Percentiles rank a stretch among this genome's conserved stretches.
phyloP scores from a whole-genome alignment of 2,329 filamentous ascomycete genomes.

The Aspergillus brunneoviolaceus region DNA sequence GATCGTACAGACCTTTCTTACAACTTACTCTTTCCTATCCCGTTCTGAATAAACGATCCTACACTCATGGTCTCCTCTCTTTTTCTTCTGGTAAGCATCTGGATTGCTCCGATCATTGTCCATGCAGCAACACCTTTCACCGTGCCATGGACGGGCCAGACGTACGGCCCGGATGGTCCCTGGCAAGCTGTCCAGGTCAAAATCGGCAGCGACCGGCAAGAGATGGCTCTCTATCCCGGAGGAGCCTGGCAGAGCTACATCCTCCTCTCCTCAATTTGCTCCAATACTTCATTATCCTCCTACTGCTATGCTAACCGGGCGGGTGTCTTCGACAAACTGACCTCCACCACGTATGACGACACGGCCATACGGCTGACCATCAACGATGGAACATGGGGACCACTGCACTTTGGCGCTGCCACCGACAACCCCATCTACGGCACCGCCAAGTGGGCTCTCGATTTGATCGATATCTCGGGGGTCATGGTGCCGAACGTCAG shows the following conservation, averaged over 20 bases:
- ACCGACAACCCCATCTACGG: not conserved
- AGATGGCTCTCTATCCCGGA: conserved; percentile 14
- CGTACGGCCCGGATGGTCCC: conserved; percentile 20
- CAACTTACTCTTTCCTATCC: too few species aligned
- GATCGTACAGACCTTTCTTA: too few species aligned
- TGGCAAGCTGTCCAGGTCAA: conserved; percentile 21
- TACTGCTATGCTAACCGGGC: conserved; percentile 7
- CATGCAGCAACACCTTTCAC: not conserved
- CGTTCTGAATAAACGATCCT: too few species aligned
- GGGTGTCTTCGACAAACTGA: not conserved
- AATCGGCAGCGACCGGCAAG: conserved; percentile 6
- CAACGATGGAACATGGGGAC: not conserved
- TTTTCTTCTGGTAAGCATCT: not conserved
- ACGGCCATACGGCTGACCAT: not conserved
- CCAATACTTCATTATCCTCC: conserved; percentile 7
- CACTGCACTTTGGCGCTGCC: not conserved
- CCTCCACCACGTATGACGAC: not conserved
- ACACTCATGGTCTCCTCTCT: not conserved
- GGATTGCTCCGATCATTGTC: not conserved
- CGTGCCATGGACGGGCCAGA: conserved; percentile 10
- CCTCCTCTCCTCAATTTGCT: conserved; percentile 1
- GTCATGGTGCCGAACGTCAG: conserved; percentile 4
- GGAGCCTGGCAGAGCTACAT: conserved; percentile 9
- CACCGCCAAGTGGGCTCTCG: not conserved
- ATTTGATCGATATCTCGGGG: not conserved